Evolutionary conservation across 1,284 basidiomycete genomes (phyloP).

Genomic region (Leccinum cinnamomeum): DNA sequence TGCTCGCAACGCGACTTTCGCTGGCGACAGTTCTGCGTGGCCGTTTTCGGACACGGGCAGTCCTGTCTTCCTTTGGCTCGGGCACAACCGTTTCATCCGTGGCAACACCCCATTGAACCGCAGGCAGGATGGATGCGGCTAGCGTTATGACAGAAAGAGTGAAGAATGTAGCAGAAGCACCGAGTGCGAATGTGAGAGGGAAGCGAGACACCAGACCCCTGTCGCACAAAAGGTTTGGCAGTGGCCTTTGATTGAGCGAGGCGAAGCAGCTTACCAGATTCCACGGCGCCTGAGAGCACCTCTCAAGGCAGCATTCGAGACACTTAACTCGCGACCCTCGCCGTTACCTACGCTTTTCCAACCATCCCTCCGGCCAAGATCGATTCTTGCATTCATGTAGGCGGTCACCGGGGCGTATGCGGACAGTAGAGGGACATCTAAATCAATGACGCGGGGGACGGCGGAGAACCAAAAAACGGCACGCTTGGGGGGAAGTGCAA

Average conservation of each 20-base stretch:
- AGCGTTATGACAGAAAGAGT: slow-evolving; percentile 34
- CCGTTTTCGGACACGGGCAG: slow-evolving; percentile 29
- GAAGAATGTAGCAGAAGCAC: slow-evolving; percentile 43
- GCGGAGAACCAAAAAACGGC: slow-evolving; percentile 39
- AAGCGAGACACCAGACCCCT: slow-evolving; percentile 72
- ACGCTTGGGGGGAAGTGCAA: slow-evolving; percentile 46
- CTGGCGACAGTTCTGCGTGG: slow-evolving; percentile 21
- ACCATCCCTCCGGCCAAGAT: slow-evolving; percentile 65
- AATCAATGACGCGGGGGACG: slow-evolving; percentile 41
- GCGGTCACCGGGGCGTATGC: slow-evolving; percentile 52
- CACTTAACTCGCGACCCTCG: slow-evolving; percentile 67
- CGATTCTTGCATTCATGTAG: slow-evolving; percentile 52
- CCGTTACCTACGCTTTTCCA: slow-evolving; percentile 69
- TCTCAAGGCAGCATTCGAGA: slow-evolving; percentile 56
- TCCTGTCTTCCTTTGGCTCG: slow-evolving; percentile 25
- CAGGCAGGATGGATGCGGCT: slow-evolving; percentile 53
- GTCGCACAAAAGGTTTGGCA: not conserved
- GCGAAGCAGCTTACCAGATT: slow-evolving; percentile 50
- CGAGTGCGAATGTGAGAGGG: slow-evolving; percentile 53
- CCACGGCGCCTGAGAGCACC: slow-evolving; percentile 65
- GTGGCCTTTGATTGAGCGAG: not conserved
- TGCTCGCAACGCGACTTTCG: slow-evolving; percentile 22
- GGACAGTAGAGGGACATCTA: slow-evolving; percentile 55
- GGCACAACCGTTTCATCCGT: slow-evolving; percentile 12
- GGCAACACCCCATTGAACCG: slow-evolving; percentile 35